These are phyloP conservation scores for Solanum chaucha DNA, from an alignment of 257 asterid genomes.

Conservation along the genomic window DNA sequence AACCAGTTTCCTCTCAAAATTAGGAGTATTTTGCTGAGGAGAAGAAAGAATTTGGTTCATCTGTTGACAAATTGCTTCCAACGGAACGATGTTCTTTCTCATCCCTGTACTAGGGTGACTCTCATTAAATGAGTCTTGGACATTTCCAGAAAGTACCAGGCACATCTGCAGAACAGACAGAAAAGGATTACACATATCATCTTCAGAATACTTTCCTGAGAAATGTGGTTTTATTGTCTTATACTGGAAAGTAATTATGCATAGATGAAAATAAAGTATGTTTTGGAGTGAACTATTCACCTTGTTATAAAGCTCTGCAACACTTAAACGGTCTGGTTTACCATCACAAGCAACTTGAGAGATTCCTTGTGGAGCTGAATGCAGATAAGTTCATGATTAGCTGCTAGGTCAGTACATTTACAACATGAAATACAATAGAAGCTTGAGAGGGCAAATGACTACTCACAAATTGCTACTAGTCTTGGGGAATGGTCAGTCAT, in stretches of 20 bases:
- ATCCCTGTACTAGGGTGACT: constrained; percentile 21
- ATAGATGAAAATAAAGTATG: neutral
- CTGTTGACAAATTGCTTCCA: constrained; percentile 35
- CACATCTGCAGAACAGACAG: constrained; percentile 38
- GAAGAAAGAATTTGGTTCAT: constrained; percentile 40
- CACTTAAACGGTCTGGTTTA: constrained; percentile 41
- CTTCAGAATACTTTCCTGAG: neutral
- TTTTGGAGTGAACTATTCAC: constrained; percentile 14
- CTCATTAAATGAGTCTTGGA: constrained; percentile 18
- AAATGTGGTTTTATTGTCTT: neutral
- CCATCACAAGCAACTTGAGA: constrained; percentile 47
- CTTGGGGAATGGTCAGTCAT: constrained; percentile 41
- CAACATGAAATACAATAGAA: constrained; percentile 2
- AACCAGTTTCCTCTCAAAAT: neutral
- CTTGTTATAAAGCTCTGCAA: constrained; percentile 74
- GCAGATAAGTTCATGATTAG: neutral
- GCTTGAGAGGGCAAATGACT: neutral
- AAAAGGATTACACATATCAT: neutral
- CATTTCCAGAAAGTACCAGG: constrained; percentile 34
- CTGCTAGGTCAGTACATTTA: neutral
- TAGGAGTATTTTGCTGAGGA: constrained; percentile 15
- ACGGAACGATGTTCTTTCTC: constrained; percentile 28
- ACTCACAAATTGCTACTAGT: constrained; percentile 65
- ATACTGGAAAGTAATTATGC: neutral
- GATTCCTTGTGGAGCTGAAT: constrained; percentile 66